Conservation (phyloP, 2,329 filamentous ascomycete species). For the Tolypocladium inflatum region DNA sequence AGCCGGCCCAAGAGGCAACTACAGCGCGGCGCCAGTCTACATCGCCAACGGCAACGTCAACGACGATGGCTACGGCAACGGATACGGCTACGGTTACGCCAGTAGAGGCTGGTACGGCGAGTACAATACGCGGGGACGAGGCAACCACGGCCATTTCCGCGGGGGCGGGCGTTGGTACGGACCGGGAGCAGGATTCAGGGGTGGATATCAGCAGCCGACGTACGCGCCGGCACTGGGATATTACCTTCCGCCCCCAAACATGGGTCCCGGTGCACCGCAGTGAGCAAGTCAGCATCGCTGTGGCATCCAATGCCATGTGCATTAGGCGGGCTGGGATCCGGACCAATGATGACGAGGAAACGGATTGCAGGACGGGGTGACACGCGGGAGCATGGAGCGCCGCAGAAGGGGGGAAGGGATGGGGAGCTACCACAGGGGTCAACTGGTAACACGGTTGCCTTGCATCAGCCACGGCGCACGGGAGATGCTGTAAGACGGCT, state of each 20-base stretch:
- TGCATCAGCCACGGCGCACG: not conserved
- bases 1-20: constrained; percentile 1
- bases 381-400: not conserved
- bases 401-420: no score
- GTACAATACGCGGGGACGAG: constrained; percentile 10
- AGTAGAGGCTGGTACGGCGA: constrained; percentile 4
- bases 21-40: not conserved
- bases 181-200: not conserved
- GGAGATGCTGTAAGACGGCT: not conserved
- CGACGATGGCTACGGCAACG: not conserved
- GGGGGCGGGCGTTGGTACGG: constrained; percentile 3
- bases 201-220: not conserved
- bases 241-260: not conserved
- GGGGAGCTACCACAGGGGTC: not conserved
- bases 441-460: not conserved
- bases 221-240: not conserved
- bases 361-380: not conserved
- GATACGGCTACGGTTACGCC: not conserved
- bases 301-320: no score
- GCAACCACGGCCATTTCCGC: constrained; percentile 1
- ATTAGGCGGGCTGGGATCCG: not conserved
- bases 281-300: not conserved
- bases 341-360: no score
- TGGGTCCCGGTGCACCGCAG: not conserved
- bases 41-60: not conserved